A percentile compares a stretch with the other conserved stretches of the same genome.
Conservation (phyloP, 108 stramenopile genomes). For the Cyclotella baltica region DNA sequence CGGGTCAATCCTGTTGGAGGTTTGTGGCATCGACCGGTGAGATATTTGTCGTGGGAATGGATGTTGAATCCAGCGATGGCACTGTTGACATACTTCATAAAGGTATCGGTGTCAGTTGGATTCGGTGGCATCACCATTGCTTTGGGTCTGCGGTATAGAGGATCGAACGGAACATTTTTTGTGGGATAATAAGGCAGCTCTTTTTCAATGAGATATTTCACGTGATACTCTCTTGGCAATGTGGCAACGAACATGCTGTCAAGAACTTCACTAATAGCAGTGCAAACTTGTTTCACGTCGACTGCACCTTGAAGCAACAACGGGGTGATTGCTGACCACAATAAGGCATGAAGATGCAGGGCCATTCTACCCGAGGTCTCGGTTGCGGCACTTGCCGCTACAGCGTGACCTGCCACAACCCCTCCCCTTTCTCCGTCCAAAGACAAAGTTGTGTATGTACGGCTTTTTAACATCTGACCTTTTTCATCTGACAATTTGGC, state of each 20-base stretch:
- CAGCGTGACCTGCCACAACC: neutral
- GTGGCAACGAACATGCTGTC: constrained; percentile 25
- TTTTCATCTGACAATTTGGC: neutral
- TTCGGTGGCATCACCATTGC: neutral
- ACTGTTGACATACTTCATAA: neutral
- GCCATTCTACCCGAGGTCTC: neutral
- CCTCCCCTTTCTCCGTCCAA: neutral
- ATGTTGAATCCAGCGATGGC: neutral
- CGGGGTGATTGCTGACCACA: neutral
- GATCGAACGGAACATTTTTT: neutral
- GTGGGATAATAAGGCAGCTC: constrained; percentile 18
- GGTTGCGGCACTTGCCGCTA: neutral
- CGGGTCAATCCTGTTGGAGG: constrained; percentile 15
- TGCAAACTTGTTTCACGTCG: constrained; percentile 14
- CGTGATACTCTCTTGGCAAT: constrained; percentile 14
- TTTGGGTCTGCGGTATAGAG: neutral
- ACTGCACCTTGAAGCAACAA: constrained; percentile 14
- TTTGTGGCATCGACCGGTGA: constrained; percentile 24
- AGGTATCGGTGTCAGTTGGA: neutral
- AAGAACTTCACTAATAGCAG: neutral
- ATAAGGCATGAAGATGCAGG: neutral
- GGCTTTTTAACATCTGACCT: neutral
- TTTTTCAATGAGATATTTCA: constrained; percentile 23
- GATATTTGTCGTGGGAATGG: constrained; percentile 24
- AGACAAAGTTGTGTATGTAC: neutral